phyloP scores from a whole-genome alignment of 2,329 filamentous ascomycete genomes.

The Colletotrichum neosansevieriae region DNA sequence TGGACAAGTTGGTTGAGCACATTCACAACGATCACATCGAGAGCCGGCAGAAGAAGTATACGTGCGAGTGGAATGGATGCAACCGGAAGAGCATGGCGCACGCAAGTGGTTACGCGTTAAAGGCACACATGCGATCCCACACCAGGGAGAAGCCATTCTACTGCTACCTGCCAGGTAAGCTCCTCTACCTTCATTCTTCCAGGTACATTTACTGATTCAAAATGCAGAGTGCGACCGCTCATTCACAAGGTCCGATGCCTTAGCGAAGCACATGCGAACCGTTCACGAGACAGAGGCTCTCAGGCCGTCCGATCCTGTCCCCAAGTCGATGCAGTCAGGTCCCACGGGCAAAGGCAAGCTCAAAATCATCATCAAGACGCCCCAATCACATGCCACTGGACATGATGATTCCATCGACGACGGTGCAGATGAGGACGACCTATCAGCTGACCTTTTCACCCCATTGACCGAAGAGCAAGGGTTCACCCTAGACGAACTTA shows the following conservation, averaged over 20 bases:
- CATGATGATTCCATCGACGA: slow-evolving; percentile 68
- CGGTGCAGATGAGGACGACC: slow-evolving; percentile 65
- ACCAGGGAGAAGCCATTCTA: slow-evolving; percentile 99
- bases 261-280: slow-evolving; percentile 98
- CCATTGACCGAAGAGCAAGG: slow-evolving; percentile 67
- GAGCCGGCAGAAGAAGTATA: slow-evolving; percentile 93
- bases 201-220: slow-evolving; percentile 38
- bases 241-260: slow-evolving; percentile 93
- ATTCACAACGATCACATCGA: slow-evolving; percentile 96
- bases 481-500: slow-evolving; percentile 75
- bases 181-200: background rate
- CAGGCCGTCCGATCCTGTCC: slow-evolving; percentile 80
- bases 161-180: slow-evolving; percentile 88
- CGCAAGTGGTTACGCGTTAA: slow-evolving; percentile 93
- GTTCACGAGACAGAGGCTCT: slow-evolving; percentile 97
- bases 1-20: slow-evolving; percentile 85
- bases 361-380: slow-evolving; percentile 74
- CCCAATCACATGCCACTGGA: slow-evolving; percentile 67
- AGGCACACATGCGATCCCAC: slow-evolving; percentile 97
- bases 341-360: slow-evolving; percentile 63
- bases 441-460: slow-evolving; percentile 70
- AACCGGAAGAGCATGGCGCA: slow-evolving; percentile 89
- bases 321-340: slow-evolving; percentile 72
- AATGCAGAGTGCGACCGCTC: slow-evolving; percentile 90
- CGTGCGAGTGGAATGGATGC: slow-evolving; percentile 97